Percentiles rank a stretch among this genome's conserved stretches.
Evolutionary conservation across 2,329 filamentous ascomycete genomes (phyloP).

Genomic region (Coniosporium tulheliwenetii): DNA sequence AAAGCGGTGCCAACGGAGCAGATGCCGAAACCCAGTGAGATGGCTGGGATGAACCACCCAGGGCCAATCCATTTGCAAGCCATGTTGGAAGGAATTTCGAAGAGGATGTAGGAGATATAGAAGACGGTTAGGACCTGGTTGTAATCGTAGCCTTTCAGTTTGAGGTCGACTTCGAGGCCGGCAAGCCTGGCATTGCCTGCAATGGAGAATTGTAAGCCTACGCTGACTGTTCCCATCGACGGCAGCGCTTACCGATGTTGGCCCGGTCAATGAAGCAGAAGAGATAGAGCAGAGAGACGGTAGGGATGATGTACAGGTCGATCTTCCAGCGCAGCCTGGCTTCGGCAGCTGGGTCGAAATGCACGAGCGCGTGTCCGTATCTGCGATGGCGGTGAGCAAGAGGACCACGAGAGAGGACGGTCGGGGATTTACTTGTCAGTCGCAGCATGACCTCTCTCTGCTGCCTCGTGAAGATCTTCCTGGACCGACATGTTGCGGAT

Average conservation of each 20-base stretch:
- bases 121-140: conserved; percentile 53
- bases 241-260: conserved; percentile 43
- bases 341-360: conserved; percentile 44
- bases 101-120: conserved; percentile 59
- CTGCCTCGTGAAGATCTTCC: conserved; percentile 18
- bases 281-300: conserved; percentile 49
- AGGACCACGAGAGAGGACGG: background rate
- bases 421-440: conserved; percentile 27
- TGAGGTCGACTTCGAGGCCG: conserved; percentile 46
- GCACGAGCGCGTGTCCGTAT: conserved; percentile 33
- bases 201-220: background rate
- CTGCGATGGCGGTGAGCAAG: conserved; percentile 12
- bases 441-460: conserved; percentile 28
- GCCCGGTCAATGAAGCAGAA: conserved; percentile 65
- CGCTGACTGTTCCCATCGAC: background rate
- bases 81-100: conserved; percentile 55
- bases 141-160: conserved; percentile 48
- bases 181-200: conserved; percentile 55
- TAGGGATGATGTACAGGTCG: conserved; percentile 49
- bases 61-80: conserved; percentile 57
- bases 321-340: conserved; percentile 45
- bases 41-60: conserved; percentile 52
- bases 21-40: conserved; percentile 46
- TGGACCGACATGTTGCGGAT: background rate
- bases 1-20: conserved; percentile 51